These are phyloP conservation scores for Cercospora beticola DNA, from an alignment of 2,329 filamentous ascomycete genomes.

Conservation along the genomic window DNA sequence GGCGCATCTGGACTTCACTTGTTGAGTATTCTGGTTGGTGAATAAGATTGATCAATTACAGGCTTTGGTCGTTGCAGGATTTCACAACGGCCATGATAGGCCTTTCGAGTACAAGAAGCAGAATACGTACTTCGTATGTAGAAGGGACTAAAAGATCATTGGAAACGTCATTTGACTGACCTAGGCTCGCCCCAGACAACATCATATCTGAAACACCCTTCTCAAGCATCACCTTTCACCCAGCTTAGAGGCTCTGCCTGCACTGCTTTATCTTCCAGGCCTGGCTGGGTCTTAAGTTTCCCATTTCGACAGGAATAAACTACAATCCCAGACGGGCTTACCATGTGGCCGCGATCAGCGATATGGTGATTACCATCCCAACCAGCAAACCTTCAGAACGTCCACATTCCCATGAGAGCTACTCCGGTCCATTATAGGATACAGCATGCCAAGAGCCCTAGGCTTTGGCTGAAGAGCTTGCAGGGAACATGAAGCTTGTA, in stretches of 20 bases:
- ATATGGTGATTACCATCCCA: not conserved
- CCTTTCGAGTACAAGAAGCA: not conserved
- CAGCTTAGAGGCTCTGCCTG: not conserved
- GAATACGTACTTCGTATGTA: not conserved
- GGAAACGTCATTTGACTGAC: not conserved
- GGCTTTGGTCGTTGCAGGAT: not conserved
- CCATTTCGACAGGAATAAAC: no score
- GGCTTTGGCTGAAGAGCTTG: not conserved
- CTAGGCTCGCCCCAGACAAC: not conserved
- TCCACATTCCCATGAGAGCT: not conserved
- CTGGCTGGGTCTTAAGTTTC: fast-evolving
- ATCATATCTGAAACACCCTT: not conserved
- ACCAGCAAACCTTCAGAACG: not conserved
- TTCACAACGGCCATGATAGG: not conserved
- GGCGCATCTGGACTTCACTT: not conserved
- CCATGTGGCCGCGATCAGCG: not conserved
- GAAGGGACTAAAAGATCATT: not conserved
- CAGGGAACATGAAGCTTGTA: conserved; percentile 2
- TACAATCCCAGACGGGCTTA: not conserved
- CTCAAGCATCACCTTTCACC: not conserved
- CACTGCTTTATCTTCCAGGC: not conserved
- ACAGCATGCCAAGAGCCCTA: not conserved
- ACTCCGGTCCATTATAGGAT: not conserved
- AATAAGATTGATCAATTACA: not conserved
- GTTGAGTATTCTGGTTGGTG: not conserved